Evolutionary conservation across 1,284 basidiomycete species (phyloP).

Genomic region (Cryptococcus sp.): DNA sequence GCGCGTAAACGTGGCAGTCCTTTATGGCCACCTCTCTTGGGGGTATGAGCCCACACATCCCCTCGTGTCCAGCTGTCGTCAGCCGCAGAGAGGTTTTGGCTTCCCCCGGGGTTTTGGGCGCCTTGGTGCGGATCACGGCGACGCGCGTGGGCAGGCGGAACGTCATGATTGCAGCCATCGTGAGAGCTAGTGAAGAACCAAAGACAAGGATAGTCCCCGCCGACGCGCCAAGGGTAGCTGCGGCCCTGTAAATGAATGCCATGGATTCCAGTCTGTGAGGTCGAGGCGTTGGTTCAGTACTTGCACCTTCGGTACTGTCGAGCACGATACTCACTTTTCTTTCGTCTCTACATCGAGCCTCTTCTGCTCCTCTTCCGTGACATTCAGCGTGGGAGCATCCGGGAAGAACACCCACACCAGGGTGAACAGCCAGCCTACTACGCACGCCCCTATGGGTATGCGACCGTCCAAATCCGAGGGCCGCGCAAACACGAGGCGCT

Average conservation of each 20-base stretch:
- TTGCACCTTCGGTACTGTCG: too few relatives aligned
- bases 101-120: background rate
- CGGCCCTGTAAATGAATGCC: background rate
- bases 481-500: slow-evolving; percentile 14
- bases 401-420: slow-evolving; percentile 3
- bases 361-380: slow-evolving; percentile 11
- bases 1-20: background rate
- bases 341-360: background rate
- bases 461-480: slow-evolving; percentile 10
- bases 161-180: background rate
- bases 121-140: background rate
- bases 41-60: background rate
- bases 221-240: background rate
- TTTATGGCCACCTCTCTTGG: background rate
- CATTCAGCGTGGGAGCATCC: slow-evolving; percentile 5
- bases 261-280: too few relatives aligned
- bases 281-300: too few relatives aligned
- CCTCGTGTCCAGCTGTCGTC: background rate
- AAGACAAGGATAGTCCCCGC: background rate
- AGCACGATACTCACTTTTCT: background rate
- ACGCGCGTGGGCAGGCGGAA: background rate
- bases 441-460: slow-evolving; percentile 5
- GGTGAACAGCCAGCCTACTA: slow-evolving; percentile 10
- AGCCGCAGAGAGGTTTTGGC: background rate
- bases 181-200: background rate